Percentiles rank a stretch among this genome's conserved stretches.
Evolutionary conservation across 1,139 yeast species (phyloP).

Genomic region (Yamadazyma diospyri): DNA sequence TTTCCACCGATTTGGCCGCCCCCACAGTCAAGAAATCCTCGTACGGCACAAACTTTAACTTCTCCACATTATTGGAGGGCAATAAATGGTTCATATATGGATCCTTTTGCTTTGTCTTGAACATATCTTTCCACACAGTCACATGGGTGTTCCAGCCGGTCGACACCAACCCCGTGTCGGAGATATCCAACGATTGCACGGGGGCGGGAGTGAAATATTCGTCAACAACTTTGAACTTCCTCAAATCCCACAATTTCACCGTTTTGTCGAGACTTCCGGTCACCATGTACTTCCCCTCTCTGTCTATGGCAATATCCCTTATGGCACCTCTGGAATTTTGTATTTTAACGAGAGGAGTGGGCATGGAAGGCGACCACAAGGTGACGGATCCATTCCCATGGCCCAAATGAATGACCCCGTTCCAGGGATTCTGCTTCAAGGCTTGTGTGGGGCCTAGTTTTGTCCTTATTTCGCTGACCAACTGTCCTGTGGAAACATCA

Average conservation of each 20-base stretch:
- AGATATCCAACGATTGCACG: conserved; percentile 71
- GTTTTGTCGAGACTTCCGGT: conserved; percentile 86
- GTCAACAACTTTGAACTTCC: conserved; percentile 76
- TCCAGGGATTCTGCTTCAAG: conserved; percentile 91
- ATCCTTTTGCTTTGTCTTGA: conserved; percentile 54
- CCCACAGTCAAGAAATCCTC: conserved; percentile 95
- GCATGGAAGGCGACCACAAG: conserved; percentile 89
- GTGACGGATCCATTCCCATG: conserved; percentile 92
- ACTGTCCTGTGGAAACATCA: conserved; percentile 89
- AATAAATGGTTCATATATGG: conserved; percentile 92
- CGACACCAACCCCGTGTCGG: conserved; percentile 83
- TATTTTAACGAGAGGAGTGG: conserved; percentile 80
- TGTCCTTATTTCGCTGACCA: conserved; percentile 81
- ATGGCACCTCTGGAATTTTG: conserved; percentile 85
- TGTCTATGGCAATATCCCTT: conserved; percentile 77
- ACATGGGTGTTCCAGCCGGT: conserved; percentile 96
- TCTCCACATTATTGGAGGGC: conserved; percentile 72
- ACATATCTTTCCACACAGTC: conserved; percentile 79
- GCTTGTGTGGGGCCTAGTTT: conserved; percentile 87
- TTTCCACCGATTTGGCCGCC: conserved; percentile 71
- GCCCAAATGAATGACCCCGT: conserved; percentile 92
- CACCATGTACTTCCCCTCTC: conserved; percentile 94
- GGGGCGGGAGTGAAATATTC: conserved; percentile 82
- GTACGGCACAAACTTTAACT: conserved; percentile 78
- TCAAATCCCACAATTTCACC: conserved; percentile 89